Evolutionary conservation across 768 basidiomycete species (phyloP).

Genomic region (Tricholoma matsutake): DNA sequence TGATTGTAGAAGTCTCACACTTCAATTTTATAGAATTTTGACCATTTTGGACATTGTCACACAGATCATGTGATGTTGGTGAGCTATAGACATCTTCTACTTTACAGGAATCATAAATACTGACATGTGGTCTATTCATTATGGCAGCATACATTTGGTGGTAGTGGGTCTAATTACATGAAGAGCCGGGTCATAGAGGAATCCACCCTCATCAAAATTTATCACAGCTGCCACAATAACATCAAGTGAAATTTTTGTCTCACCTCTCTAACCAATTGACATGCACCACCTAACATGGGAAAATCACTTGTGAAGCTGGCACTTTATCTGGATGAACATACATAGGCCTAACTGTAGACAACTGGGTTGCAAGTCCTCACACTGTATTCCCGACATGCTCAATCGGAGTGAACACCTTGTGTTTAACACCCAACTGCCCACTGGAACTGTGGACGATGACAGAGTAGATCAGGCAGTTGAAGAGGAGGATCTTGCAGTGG

Average conservation of each 20-base stretch:
- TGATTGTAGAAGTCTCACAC: too few relatives aligned
- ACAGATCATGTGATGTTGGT: too few relatives aligned
- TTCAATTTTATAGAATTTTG: too few relatives aligned
- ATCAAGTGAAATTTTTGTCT: slow-evolving; percentile 24
- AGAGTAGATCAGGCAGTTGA: neutral
- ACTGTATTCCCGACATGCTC: slow-evolving; percentile 16
- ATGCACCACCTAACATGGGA: slow-evolving; percentile 24
- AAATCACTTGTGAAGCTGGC: slow-evolving; percentile 17
- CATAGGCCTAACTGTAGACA: slow-evolving; percentile 8
- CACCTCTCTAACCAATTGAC: slow-evolving; percentile 16
- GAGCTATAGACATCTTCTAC: too few relatives aligned
- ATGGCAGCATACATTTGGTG: slow-evolving; percentile 28
- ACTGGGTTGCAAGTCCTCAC: neutral
- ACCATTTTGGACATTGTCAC: too few relatives aligned
- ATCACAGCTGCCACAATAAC: slow-evolving; percentile 18
- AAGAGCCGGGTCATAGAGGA: slow-evolving; percentile 27
- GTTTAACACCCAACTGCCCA: neutral
- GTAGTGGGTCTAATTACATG: slow-evolving; percentile 29
- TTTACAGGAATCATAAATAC: too few relatives aligned
- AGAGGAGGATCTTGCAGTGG: neutral
- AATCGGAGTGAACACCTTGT: slow-evolving; percentile 3
- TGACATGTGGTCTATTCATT: too few relatives aligned
- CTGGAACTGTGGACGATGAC: neutral
- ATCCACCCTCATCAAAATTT: slow-evolving; percentile 31
- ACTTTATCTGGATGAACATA: slow-evolving; percentile 9